phyloP scores from a whole-genome alignment of 2,329 filamentous ascomycete genomes.

The Akanthomyces uredinophilus region DNA sequence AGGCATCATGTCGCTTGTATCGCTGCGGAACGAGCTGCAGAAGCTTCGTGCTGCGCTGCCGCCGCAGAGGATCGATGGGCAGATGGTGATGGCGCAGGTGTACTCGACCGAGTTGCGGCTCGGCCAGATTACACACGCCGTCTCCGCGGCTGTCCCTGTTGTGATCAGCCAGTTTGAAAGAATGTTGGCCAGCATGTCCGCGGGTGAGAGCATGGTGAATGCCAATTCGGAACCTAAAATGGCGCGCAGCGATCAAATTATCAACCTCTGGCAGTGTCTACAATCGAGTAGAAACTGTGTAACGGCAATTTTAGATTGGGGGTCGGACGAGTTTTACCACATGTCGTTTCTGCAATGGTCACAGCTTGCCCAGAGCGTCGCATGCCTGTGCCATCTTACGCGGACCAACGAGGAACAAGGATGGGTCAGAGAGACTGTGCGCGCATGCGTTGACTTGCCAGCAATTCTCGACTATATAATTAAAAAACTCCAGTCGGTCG shows the following conservation, averaged over 20 bases:
- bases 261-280: background rate
- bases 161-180: background rate
- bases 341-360: slow-evolving; percentile 3
- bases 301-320: background rate
- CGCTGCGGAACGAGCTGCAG: background rate
- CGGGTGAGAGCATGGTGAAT: background rate
- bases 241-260: background rate
- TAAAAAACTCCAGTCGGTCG: background rate
- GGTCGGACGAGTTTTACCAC: background rate
- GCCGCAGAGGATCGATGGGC: background rate
- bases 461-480: background rate
- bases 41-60: background rate
- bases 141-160: background rate
- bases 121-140: background rate
- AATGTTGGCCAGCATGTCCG: background rate
- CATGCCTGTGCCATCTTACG: background rate
- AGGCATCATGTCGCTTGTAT: background rate
- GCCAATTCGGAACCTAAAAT: background rate
- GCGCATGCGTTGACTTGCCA: background rate
- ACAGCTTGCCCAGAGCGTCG: background rate
- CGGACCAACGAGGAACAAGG: background rate
- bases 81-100: background rate
- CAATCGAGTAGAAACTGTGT: background rate
- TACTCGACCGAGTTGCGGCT: background rate
- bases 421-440: background rate